Percentiles rank a stretch among this genome's conserved stretches.
These are phyloP conservation scores for Nigrospora sphaerica DNA, from an alignment of 2,329 filamentous ascomycete genomes.

Conservation along the genomic window DNA sequence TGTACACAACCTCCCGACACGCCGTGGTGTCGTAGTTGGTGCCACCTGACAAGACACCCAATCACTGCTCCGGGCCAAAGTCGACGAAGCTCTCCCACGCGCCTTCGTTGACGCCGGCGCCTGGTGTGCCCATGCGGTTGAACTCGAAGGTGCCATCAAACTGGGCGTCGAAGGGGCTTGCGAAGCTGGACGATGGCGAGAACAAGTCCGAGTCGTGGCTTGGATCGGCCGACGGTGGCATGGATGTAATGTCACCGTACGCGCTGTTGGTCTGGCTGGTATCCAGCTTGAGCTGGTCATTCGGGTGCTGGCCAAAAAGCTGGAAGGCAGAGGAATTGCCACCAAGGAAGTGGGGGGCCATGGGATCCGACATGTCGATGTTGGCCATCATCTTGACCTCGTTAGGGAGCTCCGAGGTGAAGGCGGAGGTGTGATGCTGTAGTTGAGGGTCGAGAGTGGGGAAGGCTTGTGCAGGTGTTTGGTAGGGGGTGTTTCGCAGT, in stretches of 20 bases:
- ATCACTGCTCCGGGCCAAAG: slow-evolving; percentile 19
- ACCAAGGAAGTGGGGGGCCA: slow-evolving; percentile 19
- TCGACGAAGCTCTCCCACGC: slow-evolving; percentile 22
- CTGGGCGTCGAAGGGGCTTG: slow-evolving; percentile 5
- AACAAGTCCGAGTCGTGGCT: slow-evolving; percentile 7
- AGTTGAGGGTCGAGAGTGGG: slow-evolving; percentile 17
- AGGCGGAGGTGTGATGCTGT: slow-evolving; percentile 23
- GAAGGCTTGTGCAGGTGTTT: slow-evolving; percentile 19
- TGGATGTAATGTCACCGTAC: background rate
- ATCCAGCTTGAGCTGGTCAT: slow-evolving; percentile 1
- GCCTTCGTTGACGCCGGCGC: slow-evolving; percentile 9
- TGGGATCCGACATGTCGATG: slow-evolving; percentile 21
- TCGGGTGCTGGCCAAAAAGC: slow-evolving; percentile 11
- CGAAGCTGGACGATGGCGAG: slow-evolving; percentile 9
- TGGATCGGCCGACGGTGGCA: background rate
- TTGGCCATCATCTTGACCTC: slow-evolving; percentile 35
- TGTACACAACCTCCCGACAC: too few species aligned
- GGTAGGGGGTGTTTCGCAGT: slow-evolving; percentile 11
- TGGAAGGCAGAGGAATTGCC: slow-evolving; percentile 10
- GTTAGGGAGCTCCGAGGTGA: slow-evolving; percentile 33
- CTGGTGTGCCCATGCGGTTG: slow-evolving; percentile 13
- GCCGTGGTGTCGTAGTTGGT: too few species aligned
- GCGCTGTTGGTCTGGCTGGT: background rate
- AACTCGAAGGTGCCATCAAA: slow-evolving; percentile 4
- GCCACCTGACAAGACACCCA: too few species aligned